phyloP scores from a whole-genome alignment of 768 basidiomycete genomes.

The Lactarius vividus region DNA sequence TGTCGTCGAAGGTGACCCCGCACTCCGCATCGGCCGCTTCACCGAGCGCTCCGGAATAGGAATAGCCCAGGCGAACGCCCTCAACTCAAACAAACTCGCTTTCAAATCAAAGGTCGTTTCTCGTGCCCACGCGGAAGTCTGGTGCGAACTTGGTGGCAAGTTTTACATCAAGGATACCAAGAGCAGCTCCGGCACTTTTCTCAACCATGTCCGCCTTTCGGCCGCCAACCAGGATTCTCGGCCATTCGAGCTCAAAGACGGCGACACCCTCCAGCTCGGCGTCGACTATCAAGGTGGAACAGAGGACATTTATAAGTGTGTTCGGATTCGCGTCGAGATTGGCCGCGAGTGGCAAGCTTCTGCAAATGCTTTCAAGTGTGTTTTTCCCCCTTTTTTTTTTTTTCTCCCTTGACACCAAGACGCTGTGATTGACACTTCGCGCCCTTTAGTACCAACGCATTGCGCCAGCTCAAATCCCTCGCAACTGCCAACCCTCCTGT shows the following conservation, averaged over 20 bases:
- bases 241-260: conserved; percentile 80
- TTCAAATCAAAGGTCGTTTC: conserved; percentile 97
- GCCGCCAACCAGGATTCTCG: conserved; percentile 78
- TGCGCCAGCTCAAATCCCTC: conserved; percentile 79
- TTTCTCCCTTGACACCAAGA: conserved; percentile 14
- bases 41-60: conserved; percentile 79
- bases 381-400: conserved; percentile 20
- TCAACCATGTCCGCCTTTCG: conserved; percentile 91
- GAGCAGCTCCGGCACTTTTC: conserved; percentile 86
- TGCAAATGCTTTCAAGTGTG: conserved; percentile 90
- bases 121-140: conserved; percentile 92
- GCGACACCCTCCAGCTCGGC: conserved; percentile 91
- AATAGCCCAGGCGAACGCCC: conserved; percentile 61
- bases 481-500: conserved; percentile 39
- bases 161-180: conserved; percentile 92
- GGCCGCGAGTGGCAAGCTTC: conserved; percentile 87
- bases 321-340: conserved; percentile 92
- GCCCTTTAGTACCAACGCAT: conserved; percentile 56
- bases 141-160: conserved; percentile 63
- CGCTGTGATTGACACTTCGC: neutral
- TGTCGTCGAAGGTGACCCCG: conserved; percentile 62
- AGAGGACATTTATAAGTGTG: conserved; percentile 95
- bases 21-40: conserved; percentile 90
- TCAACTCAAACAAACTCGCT: conserved; percentile 80
- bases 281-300: conserved; percentile 97